phyloP scores from a whole-genome alignment of 257 asterid species.

The Petunia axillaris region DNA sequence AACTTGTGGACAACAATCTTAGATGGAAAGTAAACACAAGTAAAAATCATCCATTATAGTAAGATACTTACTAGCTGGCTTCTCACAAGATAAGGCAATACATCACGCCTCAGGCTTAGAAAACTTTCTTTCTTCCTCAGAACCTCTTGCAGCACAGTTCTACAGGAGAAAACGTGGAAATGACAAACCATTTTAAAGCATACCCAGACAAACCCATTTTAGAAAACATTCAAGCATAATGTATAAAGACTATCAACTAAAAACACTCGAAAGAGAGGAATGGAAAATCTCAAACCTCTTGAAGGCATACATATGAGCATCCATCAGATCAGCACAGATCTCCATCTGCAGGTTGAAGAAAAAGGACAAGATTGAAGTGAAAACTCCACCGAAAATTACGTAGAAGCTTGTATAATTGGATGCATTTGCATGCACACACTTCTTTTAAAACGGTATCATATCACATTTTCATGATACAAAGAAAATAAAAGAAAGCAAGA shows the following conservation, averaged over 20 bases:
- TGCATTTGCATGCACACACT: neutral
- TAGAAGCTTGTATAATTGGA: neutral
- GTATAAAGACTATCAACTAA: conserved; percentile 24
- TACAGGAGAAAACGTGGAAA: conserved; percentile 36
- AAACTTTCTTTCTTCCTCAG: conserved; percentile 73
- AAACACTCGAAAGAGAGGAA: conserved; percentile 32
- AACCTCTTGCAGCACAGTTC: conserved; percentile 85
- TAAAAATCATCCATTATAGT: conserved; percentile 13
- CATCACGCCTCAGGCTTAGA: conserved; percentile 85
- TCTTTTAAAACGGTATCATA: neutral
- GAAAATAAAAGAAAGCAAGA: neutral
- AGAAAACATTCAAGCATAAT: conserved; percentile 9
- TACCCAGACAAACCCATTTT: neutral
- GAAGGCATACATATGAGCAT: conserved; percentile 98
- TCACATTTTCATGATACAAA: neutral
- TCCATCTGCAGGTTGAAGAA: conserved; percentile 70
- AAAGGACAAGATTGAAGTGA: conserved; percentile 25
- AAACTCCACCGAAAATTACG: neutral
- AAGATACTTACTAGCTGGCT: conserved; percentile 84
- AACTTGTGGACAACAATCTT: conserved; percentile 4
- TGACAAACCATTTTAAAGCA: conserved; percentile 25
- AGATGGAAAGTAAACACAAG: conserved; percentile 19
- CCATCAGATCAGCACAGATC: conserved; percentile 93
- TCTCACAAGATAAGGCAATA: conserved; percentile 92
- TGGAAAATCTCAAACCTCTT: conserved; percentile 71